A percentile compares a stretch with the other conserved stretches of the same genome.
Evolutionary conservation across 495 filamentous ascomycete genomes (phyloP).

Genomic region (Penicillium macrosclerotiorum): DNA sequence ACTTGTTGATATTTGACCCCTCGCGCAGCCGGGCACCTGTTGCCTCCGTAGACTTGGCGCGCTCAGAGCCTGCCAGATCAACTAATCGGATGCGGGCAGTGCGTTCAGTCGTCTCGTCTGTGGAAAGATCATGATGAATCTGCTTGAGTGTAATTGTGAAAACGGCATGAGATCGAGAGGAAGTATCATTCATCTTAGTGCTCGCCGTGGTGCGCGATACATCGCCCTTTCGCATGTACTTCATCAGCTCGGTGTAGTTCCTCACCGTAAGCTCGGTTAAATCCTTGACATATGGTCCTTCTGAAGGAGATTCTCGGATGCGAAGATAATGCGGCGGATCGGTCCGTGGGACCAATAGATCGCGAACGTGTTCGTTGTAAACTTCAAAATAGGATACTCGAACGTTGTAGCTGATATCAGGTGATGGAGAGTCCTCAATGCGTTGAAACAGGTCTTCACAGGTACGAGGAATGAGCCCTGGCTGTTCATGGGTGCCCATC

Average conservation of each 20-base stretch:
- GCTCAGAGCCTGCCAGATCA: conserved; percentile 91
- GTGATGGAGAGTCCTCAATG: conserved; percentile 78
- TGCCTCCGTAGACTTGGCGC: conserved; percentile 93
- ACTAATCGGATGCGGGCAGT: conserved; percentile 91
- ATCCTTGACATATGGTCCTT: conserved; percentile 98
- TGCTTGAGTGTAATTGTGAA: conserved; percentile 98
- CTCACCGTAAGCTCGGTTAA: conserved; percentile 88
- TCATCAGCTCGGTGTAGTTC: conserved; percentile 78
- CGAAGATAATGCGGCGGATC: conserved; percentile 90
- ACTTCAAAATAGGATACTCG: conserved; percentile 98
- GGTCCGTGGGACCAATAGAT: conserved; percentile 76
- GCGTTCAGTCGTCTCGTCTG: conserved; percentile 93
- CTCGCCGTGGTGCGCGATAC: conserved; percentile 84
- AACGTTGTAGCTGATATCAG: conserved; percentile 92
- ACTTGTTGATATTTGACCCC: conserved; percentile 98
- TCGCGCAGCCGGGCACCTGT: conserved; percentile 88
- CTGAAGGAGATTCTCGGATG: conserved; percentile 90
- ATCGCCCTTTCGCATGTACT: conserved; percentile 88
- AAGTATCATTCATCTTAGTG: conserved; percentile 99
- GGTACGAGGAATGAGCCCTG: conserved; percentile 93
- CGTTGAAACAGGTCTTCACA: conserved; percentile 95
- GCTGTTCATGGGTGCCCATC: conserved; percentile 90
- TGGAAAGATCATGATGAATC: conserved; percentile 90
- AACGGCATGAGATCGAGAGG: conserved; percentile 88
- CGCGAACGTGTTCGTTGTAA: conserved; percentile 98